phyloP scores from a whole-genome alignment of 2,329 filamentous ascomycete species.

The Parastagonospora nodorum region DNA sequence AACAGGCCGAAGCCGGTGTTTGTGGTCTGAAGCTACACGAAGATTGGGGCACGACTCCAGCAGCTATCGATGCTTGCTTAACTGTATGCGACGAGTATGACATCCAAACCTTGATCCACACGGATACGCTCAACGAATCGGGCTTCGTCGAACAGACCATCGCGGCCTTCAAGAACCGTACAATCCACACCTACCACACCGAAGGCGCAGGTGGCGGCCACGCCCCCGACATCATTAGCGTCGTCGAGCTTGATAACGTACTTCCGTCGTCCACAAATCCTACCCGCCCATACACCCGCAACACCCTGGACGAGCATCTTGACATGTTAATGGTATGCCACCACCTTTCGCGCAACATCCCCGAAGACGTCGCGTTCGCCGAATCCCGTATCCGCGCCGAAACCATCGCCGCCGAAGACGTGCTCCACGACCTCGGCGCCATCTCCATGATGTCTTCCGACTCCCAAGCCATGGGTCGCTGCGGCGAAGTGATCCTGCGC shows the following conservation, averaged over 20 bases:
- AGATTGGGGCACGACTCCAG: conserved; percentile 92
- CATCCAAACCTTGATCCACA: conserved; percentile 92
- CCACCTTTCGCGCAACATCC: conserved; percentile 88
- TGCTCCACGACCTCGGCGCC: conserved; percentile 90
- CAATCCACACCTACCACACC: conserved; percentile 96
- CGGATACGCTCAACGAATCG: conserved; percentile 93
- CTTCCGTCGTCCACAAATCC: conserved; percentile 91
- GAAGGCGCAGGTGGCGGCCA: conserved; percentile 95
- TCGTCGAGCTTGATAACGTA: conserved; percentile 87
- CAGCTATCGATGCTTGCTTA: conserved; percentile 83
- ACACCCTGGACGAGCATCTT: conserved; percentile 93
- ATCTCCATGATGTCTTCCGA: conserved; percentile 98
- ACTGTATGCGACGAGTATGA: conserved; percentile 87
- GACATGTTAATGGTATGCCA: conserved; percentile 99
- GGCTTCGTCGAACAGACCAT: conserved; percentile 96
- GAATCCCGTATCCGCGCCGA: conserved; percentile 93
- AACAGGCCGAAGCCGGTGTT: conserved; percentile 82
- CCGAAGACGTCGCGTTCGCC: conserved; percentile 93
- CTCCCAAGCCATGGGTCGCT: conserved; percentile 95
- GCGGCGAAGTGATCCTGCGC: conserved; percentile 87
- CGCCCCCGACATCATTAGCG: conserved; percentile 92
- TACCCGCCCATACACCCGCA: conserved; percentile 85
- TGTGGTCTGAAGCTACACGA: conserved; percentile 94
- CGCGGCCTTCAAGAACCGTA: conserved; percentile 79
- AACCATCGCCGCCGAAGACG: conserved; percentile 95